Percentiles rank a stretch among this genome's conserved stretches.
phyloP scores from a whole-genome alignment of 768 basidiomycete species.

The Russula emetica region DNA sequence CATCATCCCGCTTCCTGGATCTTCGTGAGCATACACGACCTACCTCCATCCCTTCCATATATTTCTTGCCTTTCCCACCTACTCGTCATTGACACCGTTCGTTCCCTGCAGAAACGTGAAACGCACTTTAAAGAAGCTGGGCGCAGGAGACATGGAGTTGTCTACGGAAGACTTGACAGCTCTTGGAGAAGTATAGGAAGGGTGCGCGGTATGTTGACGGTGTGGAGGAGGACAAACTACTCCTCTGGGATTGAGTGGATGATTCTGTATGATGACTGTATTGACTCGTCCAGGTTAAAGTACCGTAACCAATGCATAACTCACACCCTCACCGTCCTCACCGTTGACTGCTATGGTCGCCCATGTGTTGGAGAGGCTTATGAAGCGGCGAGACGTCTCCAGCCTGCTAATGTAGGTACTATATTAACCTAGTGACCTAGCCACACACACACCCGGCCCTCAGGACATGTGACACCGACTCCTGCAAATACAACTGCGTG shows the following conservation, averaged over 20 bases:
- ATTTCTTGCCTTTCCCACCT: not conserved
- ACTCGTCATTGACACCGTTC: not conserved
- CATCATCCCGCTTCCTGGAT: conserved; percentile 48
- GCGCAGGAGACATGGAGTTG: conserved; percentile 38
- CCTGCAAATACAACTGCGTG: too few species aligned
- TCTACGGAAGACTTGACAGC: conserved; percentile 36
- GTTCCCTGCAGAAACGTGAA: conserved; percentile 34
- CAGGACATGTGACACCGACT: too few species aligned
- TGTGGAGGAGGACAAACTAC: conserved; percentile 23
- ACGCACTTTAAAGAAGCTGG: conserved; percentile 43
- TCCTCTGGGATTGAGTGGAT: conserved; percentile 36
- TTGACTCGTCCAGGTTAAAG: not conserved
- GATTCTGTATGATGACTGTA: not conserved
- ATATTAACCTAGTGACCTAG: too few species aligned
- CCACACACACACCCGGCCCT: too few species aligned
- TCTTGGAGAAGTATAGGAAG: conserved; percentile 38
- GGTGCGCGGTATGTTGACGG: conserved; percentile 40
- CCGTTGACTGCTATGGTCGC: too few species aligned
- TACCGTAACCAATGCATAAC: not conserved
- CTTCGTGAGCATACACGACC: conserved; percentile 34
- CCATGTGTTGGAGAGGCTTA: too few species aligned
- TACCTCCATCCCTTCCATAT: not conserved
- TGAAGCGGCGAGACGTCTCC: too few species aligned
- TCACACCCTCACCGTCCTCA: too few species aligned
- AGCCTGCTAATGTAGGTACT: too few species aligned